These are phyloP conservation scores for Papiliotrema flavescens DNA, from an alignment of 1,284 basidiomycete species.

Conservation along the genomic window DNA sequence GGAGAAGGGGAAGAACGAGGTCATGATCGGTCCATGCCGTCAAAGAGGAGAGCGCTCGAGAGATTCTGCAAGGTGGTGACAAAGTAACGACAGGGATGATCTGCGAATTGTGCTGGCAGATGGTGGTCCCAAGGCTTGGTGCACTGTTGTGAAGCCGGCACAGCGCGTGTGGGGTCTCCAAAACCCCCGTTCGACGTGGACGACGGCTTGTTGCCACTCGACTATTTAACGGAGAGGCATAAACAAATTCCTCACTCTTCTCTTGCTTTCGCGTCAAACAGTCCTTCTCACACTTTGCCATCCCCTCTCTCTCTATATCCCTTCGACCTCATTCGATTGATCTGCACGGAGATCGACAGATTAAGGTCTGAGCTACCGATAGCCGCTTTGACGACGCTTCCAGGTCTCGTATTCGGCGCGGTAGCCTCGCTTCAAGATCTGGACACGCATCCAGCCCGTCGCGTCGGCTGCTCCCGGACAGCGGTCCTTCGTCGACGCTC, in stretches of 20 bases:
- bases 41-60: too few relatives aligned
- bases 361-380: neutral
- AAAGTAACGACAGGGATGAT: too few relatives aligned
- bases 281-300: neutral
- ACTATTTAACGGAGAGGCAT: neutral
- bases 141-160: too few relatives aligned
- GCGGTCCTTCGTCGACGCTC: neutral
- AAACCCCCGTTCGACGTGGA: too few relatives aligned
- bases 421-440: too few relatives aligned
- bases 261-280: neutral
- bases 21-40: constrained; percentile 11
- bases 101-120: too few relatives aligned
- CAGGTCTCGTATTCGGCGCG: neutral
- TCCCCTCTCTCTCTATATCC: neutral
- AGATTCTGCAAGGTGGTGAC: too few relatives aligned
- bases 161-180: neutral
- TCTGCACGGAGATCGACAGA: neutral
- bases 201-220: too few relatives aligned
- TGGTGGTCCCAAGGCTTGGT: too few relatives aligned
- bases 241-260: neutral
- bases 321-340: neutral
- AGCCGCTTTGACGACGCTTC: neutral
- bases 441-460: too few relatives aligned
- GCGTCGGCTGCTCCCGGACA: neutral
- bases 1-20: constrained; percentile 28